Percentiles rank a stretch among this genome's conserved stretches.
These are phyloP conservation scores for Fomitopsis pinicola DNA, from an alignment of 1,284 basidiomycete genomes.

Conservation along the genomic window DNA sequence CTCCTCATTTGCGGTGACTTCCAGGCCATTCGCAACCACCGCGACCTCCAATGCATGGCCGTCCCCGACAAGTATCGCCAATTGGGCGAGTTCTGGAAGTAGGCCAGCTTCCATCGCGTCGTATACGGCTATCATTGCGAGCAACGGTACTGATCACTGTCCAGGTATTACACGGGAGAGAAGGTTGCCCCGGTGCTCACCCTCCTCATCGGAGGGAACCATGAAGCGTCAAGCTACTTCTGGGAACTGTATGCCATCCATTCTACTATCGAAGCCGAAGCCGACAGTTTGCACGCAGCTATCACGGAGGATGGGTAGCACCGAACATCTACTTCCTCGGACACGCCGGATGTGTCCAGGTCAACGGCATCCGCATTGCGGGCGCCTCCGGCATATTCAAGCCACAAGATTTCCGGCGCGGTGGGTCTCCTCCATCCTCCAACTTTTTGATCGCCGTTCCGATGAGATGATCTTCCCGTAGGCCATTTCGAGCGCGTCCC, in stretches of 20 bases:
- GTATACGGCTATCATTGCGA: neutral
- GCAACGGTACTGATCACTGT: neutral
- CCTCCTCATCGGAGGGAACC: conserved; percentile 95
- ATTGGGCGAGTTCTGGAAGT: conserved; percentile 85
- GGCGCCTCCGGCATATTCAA: conserved; percentile 96
- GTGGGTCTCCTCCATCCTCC: conserved; percentile 37
- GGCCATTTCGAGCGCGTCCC: conserved; percentile 74
- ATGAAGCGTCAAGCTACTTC: conserved; percentile 96
- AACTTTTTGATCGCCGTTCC: neutral
- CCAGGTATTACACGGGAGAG: conserved; percentile 84
- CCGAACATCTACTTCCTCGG: conserved; percentile 98
- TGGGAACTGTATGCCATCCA: conserved; percentile 82
- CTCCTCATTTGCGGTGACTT: conserved; percentile 96
- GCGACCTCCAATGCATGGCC: conserved; percentile 88
- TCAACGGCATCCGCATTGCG: conserved; percentile 84
- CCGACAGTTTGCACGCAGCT: conserved; percentile 39
- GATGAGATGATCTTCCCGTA: conserved; percentile 25
- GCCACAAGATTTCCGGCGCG: conserved; percentile 69
- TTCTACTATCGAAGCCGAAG: neutral
- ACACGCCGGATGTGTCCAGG: conserved; percentile 83
- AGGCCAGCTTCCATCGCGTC: conserved; percentile 22
- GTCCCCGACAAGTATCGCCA: conserved; percentile 87
- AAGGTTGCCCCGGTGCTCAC: conserved; percentile 84
- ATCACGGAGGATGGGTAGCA: conserved; percentile 94
- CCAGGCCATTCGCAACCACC: conserved; percentile 84